These are phyloP conservation scores for Teunomyces pallodes DNA, from an alignment of 805 yeast genomes.

Conservation along the genomic window DNA sequence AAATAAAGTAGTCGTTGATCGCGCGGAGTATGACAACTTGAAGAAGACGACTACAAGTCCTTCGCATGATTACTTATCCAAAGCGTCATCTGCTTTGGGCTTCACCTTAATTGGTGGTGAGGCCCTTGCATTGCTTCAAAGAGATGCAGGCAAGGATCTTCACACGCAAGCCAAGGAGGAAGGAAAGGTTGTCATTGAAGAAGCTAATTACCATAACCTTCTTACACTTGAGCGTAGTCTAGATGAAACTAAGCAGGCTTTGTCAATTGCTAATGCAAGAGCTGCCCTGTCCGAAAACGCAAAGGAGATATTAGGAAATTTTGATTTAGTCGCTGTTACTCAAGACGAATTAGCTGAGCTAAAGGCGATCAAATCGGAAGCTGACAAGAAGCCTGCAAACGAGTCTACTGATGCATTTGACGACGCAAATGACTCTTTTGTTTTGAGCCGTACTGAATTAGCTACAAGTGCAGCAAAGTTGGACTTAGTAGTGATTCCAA, in stretches of 20 bases:
- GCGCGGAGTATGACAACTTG: constrained; percentile 3
- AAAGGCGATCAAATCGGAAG: background rate
- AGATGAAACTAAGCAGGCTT: background rate
- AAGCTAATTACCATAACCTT: constrained; percentile 9
- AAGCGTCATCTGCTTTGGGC: constrained; percentile 9
- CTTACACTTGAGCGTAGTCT: background rate
- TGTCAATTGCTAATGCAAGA: background rate
- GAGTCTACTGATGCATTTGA: constrained; percentile 12
- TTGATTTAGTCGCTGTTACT: constrained; percentile 8
- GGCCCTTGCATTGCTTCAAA: constrained; percentile 12
- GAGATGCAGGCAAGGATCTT: constrained; percentile 12
- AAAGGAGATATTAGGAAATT: constrained; percentile 3
- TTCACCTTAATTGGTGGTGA: constrained; percentile 7
- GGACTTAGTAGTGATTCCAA: constrained; percentile 22
- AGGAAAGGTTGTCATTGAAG: constrained; percentile 15
- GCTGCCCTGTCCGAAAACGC: constrained; percentile 5
- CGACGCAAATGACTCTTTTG: constrained; percentile 31
- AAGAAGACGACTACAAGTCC: constrained; percentile 11
- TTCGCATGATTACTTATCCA: constrained; percentile 7
- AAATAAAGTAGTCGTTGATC: constrained; percentile 3
- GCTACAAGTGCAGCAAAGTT: constrained; percentile 21
- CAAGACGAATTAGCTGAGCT: constrained; percentile 7
- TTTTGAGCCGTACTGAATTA: constrained; percentile 26
- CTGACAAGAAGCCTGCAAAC: background rate
- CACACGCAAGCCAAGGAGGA: constrained; percentile 16